Evolutionary conservation across 1,284 basidiomycete species (phyloP).

Genomic region (Tilletiopsis washingtonensis): DNA sequence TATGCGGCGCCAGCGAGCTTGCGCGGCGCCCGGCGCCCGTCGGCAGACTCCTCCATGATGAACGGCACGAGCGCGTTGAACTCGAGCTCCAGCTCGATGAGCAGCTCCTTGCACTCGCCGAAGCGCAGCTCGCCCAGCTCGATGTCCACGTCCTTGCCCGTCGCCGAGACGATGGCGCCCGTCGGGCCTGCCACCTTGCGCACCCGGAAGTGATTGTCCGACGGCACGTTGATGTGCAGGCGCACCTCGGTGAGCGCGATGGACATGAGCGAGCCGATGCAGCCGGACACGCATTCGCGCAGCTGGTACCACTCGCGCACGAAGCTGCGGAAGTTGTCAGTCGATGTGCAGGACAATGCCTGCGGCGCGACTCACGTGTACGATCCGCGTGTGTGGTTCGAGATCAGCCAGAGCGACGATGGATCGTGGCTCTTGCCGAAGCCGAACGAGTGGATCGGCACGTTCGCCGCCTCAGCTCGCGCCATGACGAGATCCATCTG

Average conservation of each 20-base stretch:
- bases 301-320: constrained; percentile 42
- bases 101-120: constrained; percentile 34
- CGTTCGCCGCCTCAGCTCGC: constrained; percentile 85
- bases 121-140: constrained; percentile 68
- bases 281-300: constrained; percentile 37
- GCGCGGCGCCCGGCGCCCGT: neutral
- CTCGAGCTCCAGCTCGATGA: constrained; percentile 41
- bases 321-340: constrained; percentile 14
- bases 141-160: constrained; percentile 86
- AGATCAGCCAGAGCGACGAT: constrained; percentile 95
- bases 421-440: constrained; percentile 95
- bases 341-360: constrained; percentile 66
- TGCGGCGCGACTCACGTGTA: constrained; percentile 64
- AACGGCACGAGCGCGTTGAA: constrained; percentile 21
- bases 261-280: constrained; percentile 39
- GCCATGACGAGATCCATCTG: constrained; percentile 97
- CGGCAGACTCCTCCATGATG: neutral
- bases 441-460: constrained; percentile 92
- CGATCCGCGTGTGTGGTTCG: constrained; percentile 91
- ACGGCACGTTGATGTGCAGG: constrained; percentile 33
- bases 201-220: constrained; percentile 37
- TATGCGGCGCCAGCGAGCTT: constrained; percentile 10
- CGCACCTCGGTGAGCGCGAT: constrained; percentile 35
- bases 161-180: constrained; percentile 60
- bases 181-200: constrained; percentile 34